Base-by-base conservation (phyloP, 768 basidiomycete species). In the Terana coerulea region DNA sequence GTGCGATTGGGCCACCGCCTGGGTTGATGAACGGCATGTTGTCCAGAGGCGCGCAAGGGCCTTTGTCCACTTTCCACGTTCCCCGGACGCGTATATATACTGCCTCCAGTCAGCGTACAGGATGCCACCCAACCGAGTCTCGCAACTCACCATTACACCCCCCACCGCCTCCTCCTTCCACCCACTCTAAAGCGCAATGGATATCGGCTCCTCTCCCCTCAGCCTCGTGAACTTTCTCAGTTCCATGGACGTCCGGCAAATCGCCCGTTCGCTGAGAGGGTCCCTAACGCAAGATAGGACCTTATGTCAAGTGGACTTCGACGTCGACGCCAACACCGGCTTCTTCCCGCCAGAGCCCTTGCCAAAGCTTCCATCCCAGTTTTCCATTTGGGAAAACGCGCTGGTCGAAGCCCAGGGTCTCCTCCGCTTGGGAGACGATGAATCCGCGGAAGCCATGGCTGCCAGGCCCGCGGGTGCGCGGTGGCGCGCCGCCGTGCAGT, bases 261-360 rank as follows among this genome's bases (percentile, higher is more conserved):
- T 52, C 14, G 33, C 34, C 8, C 46, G 47, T 15, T 49, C 46
- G 12, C 37, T 54, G 22, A 39, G 36, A 28, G 35, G 47, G 15
- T 41, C 45, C n/a, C 40, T 54, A 12, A 49, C 29, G 3, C 28
- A 36, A 17, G 40, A 52, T 2, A 45, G 49, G 34, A 35, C 52
- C 2, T 58, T 60, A 50, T 50, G 29, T 49, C 54, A 56, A 31
- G 45, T 52, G 42, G 75, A 76, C 61, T 83, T 75, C 65, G 76
- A 80, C 45, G 73, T 83, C 54, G 72, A 78, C 57, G 71, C 77
- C 8, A 67, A 77, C 12, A 86, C 89, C 0, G 95, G 95, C 0
- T 98, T 98, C 72, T 80, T 98, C 59, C 95, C 95, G 0, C 67
- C 77, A 2, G 67, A 71, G 31, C 83, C 83, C 1, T 75, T 89